Evolutionary conservation across 352 stramenopile genomes (phyloP), one percentile per base, ranked within the genome.

Genomic region (Globisporangium cylindrosporum): DNA sequence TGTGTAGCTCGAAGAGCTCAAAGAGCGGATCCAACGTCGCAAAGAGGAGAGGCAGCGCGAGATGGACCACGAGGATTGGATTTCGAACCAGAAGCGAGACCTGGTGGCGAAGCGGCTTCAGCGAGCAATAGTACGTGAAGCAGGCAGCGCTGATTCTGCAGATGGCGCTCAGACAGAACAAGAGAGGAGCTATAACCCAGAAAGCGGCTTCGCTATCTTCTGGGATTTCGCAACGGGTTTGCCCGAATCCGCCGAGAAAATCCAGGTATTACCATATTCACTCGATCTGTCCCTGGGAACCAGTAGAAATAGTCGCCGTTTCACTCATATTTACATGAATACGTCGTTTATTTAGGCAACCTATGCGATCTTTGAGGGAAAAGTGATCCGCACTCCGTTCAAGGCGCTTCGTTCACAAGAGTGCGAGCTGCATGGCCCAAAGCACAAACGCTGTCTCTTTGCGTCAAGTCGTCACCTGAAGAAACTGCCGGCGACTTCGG

Each of bases 51-150:
- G 81, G 62, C 78, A 79, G n/a, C 71, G 79, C 15, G 73, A 82
- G 29, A 20, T 66, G 27, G 77, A 84, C 18, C 74, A 89, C 14
- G 71, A 86, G 32, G 66, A 82, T 14, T 89, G 81, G 79, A 20
- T 89, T 18, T 70, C 70, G 15, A 74, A 67, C n/a, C 79, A 89
- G 54, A 89, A 89, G 51, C 76, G 76, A 65, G 76, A 87, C 18
- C 34, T 89, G 22, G 60, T 88, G 32, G 48, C 70, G 1, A 67
- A 74, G 53, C 77, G 79, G 10, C 64, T 89, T 32, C 72, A 88
- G 27, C 81, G 73, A 59, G 67, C 71, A 27, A 68, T 86, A 12
- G 74, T 71, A 20, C 73, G 63, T 36, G 66, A 76, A 34, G 38
- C 61, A 24, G 18, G 43, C 43, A 24, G 43, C n/a, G 68, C 38